Conservation (phyloP, 306 rosid species). For the Glycyrrhiza uralensis region DNA sequence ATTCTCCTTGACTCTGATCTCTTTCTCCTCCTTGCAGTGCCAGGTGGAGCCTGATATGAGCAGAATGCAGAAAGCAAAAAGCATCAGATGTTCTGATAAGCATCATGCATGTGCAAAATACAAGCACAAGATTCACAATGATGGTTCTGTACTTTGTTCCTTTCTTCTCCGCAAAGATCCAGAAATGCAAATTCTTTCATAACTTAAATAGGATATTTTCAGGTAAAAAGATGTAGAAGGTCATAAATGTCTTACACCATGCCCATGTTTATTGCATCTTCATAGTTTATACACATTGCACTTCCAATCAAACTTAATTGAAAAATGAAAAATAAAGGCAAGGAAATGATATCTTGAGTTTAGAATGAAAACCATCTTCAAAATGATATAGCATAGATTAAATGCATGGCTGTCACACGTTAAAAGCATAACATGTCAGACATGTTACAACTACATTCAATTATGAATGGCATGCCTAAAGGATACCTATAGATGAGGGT, state of each 20-base stretch:
- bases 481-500: neutral
- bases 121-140: constrained; percentile 13
- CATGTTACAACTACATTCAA: neutral
- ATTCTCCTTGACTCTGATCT: constrained; percentile 52
- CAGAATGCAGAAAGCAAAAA: constrained; percentile 19
- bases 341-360: neutral
- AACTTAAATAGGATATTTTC: neutral
- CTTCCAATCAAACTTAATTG: neutral
- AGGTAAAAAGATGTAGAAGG: neutral
- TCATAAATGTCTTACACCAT: neutral
- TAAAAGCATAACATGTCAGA: neutral
- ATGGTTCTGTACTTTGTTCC: neutral
- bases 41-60: constrained; percentile 54
- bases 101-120: constrained; percentile 1
- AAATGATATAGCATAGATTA: constrained; percentile 1
- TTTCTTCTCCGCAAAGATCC: neutral
- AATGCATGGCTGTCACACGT: neutral
- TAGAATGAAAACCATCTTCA: neutral
- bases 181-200: neutral
- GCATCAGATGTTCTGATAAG: constrained; percentile 7
- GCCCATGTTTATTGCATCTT: neutral
- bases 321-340: neutral
- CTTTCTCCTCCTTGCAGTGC: constrained; percentile 90
- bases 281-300: neutral
- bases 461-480: neutral